Base-by-base conservation (phyloP, 2,329 filamentous ascomycete species). In the Alternaria sp. region DNA sequence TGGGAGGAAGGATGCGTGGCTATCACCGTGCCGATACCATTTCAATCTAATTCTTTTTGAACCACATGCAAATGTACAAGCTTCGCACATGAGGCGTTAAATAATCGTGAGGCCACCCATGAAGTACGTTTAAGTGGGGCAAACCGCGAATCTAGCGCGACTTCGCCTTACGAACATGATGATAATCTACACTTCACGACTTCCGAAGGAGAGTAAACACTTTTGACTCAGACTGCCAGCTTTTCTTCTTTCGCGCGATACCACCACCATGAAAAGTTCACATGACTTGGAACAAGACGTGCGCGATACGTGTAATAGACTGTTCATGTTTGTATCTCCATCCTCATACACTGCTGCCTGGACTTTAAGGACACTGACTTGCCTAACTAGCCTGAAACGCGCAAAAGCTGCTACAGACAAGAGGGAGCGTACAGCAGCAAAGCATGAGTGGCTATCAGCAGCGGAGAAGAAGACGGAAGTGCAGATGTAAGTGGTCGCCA, bases 41-140 rank as follows among this genome's bases (percentile, higher is more conserved):
- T 0, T 1, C 15, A 40, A n/a, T 17, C 32, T n/a, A 36, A 36
- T 0, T 3, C 4, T 32, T 32, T 32, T n/a, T n/a, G 1, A 36
- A n/a, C 32, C 32, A n/a, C 32, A 5, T n/a, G 7, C 15, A n/a
- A 36, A 36, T 9, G 15, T 36, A 36, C 1, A 4, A n/a, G 32
- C 0, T 36, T 36, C 0, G 32, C 7, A 36, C 32, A 36, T 5
- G 32, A n/a, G 8, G 36, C 15, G 36, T 40, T 40, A 15, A 40
- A 40, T 17, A 11, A 40, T 6, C 36, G 36, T 40, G 36, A 40
- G 36, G 36, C 36, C 36, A 40, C 36, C 36, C 36, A 6, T 40
- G 36, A 40, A 40, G 36, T 3, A 40, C 36, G 36, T 0, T 2
- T 40, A 40, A 11, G 36, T 40, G 36, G 36, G 36, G 36, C 36